Base-by-base conservation (phyloP, 768 basidiomycete species). In the Galerina marginata region DNA sequence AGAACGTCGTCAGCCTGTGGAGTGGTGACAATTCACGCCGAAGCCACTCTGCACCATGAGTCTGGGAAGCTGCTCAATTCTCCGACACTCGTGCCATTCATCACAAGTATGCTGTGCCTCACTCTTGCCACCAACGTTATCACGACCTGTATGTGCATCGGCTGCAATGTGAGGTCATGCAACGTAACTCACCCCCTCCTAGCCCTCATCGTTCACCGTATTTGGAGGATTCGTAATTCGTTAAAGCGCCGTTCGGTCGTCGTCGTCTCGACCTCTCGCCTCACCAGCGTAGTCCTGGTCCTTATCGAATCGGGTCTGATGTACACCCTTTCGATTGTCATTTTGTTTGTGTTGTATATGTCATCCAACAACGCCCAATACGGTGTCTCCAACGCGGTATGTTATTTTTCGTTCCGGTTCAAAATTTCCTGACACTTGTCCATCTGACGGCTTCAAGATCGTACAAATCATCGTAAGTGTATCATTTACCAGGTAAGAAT, bases 281-380 rank as follows among this genome's bases (percentile, higher is more conserved):
- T 77, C 23, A 65, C 62, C 20, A 65, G 63, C 25, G 66, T 75
- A 3, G 63, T 75, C 48, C 56, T 75, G 10, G 63, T 79, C 26
- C 60, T 79, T 54, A 71, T 79, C 29, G 77, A 79, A 63, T 79
- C 77, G 12, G 79, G 77, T 5, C 53, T 79, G 14, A 69, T 80
- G 53, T 79, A 80, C 48, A 78, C 78, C 4, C 33, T 66, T 15
- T 73, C 74, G 1, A 73, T 77, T 57, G 60, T 73, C 23, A 69
- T 78, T 50, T 66, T 79, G 11, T 77, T 79, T 51, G 70, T 52
- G 9, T 58, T 76, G 15, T 77, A 78, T 56, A 69, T 78, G 58
- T 65, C 72, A 1, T 74, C 72, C 16, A 75, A 72, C 52, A 77
- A 78, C 54, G 78, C 64, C 1, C 69, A 75, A 47, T 74, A 76